Base-by-base conservation (phyloP, 2,329 filamentous ascomycete species). In the Colletotrichum brevisporum region DNA sequence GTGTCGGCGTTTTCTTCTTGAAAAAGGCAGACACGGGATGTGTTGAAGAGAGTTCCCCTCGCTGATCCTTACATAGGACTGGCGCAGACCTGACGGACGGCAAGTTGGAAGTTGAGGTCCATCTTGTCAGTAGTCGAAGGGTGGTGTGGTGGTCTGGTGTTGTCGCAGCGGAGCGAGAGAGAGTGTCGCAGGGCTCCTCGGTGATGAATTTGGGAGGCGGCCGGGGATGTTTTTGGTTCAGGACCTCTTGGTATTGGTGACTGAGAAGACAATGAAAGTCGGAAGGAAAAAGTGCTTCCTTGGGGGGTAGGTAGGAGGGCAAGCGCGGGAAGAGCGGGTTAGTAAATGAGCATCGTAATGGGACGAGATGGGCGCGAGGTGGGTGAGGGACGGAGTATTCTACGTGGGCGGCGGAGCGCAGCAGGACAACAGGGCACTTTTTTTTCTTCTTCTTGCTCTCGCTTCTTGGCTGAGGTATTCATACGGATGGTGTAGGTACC, bases 101-200 rank as follows among this genome's bases (percentile, higher is more conserved):
- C 70, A 71, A 70, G 69, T 70, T 71, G 69, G 69, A 70, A 27
- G 45, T 69, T 64, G 65, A 63, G 51, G 45, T 70, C 70, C 70
- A 71, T 71, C 70, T 71, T 71, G 69, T 71, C 69, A 67, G 59
- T 53, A 57, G 61, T 43, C 31, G 27, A 45, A 26, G 16, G 31
- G 27, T 45, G 45, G 43, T 63, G 41, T 24, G 59, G 36, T 54
- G 16, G 43, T 56, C 31, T 45, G 45, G 51, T 36, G 18, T n/a
- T 59, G 43, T 47, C 51, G 55, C 61, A 58, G 26, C 45, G 54
- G 26, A 47, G 62, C n/a, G 31, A 54, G 43, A 15, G 50, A 55
- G 48, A 50, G 66, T 31, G 66, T 31, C 48, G 51, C 51, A 55
- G 27, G 62, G 36, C 36, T 51, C 18, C 52, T 70, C 63, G 63